A percentile compares a stretch with the other conserved stretches of the same genome.
These are phyloP conservation scores for Salvia hispanica DNA, from an alignment of 257 asterid species.

Conservation along the genomic window DNA sequence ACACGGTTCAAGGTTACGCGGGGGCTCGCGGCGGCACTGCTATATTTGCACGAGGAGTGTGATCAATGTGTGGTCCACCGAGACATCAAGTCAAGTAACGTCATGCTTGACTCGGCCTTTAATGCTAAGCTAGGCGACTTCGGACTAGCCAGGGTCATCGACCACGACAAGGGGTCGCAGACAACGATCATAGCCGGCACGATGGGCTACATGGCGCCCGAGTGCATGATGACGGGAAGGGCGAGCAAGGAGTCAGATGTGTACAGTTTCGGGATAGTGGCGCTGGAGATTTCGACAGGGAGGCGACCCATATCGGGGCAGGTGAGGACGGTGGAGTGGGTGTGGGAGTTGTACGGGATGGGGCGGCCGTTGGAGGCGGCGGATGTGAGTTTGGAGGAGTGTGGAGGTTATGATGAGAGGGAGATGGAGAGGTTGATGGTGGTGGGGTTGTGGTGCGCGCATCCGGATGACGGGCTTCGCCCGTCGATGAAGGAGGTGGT, in stretches of 20 bases:
- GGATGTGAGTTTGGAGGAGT: neutral
- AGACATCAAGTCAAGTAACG: constrained; percentile 20
- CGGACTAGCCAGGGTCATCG: constrained; percentile 14
- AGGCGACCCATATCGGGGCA: neutral
- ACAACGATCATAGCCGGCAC: constrained; percentile 20
- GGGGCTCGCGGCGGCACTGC: constrained; percentile 46
- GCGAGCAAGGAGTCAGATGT: constrained; percentile 20
- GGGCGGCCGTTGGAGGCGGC: constrained; percentile 12
- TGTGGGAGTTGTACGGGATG: constrained; percentile 19
- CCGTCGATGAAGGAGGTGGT: constrained; percentile 8
- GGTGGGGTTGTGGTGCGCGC: constrained; percentile 24
- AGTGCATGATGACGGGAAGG: constrained; percentile 1
- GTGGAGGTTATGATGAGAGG: neutral
- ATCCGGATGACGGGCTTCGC: neutral
- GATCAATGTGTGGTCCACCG: constrained; percentile 21
- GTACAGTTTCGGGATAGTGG: constrained; percentile 16
- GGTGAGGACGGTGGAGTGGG: constrained; percentile 24
- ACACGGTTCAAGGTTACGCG: constrained; percentile 40
- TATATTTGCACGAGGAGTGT: constrained; percentile 37
- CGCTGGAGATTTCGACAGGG: constrained; percentile 7
- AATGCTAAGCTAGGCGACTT: constrained; percentile 17
- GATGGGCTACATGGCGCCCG: constrained; percentile 22
- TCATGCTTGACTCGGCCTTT: constrained; percentile 20
- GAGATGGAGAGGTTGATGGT: constrained; percentile 21
- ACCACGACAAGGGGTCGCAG: constrained; percentile 1